A percentile compares a stretch with the other conserved stretches of the same genome.
phyloP scores from a whole-genome alignment of 169 alveolate species.

The Babesia ovata region DNA sequence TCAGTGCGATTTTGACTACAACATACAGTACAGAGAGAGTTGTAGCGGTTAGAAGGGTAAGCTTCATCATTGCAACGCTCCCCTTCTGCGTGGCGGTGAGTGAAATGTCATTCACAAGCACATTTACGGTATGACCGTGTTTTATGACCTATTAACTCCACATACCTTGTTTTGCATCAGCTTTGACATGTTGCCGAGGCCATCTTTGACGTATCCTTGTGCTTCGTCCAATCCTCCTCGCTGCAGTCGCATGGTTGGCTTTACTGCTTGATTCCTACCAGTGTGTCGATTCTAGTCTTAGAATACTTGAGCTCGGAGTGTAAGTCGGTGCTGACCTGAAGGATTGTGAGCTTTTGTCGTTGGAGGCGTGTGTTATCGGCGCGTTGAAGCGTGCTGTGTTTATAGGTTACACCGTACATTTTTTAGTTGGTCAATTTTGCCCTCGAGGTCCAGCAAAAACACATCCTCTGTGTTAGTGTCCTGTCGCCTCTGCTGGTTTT shows the following conservation, averaged over 20 bases:
- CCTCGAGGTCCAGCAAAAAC: constrained; percentile 60
- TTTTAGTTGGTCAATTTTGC: constrained; percentile 57
- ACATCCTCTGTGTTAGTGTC: constrained; percentile 44
- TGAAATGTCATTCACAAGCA: background rate
- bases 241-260: constrained; percentile 3
- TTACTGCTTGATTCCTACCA: constrained; percentile 23
- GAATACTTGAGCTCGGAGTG: constrained; percentile 60
- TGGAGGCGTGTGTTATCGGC: background rate
- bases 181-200: constrained; percentile 54
- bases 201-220: constrained; percentile 33
- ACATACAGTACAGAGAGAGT: constrained; percentile 16
- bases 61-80: constrained; percentile 20
- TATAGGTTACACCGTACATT: constrained; percentile 12
- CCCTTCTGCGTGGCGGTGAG: constrained; percentile 12
- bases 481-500: constrained; percentile 25
- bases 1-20: constrained; percentile 17
- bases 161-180: constrained; percentile 45
- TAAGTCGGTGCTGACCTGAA: constrained; percentile 62
- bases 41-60: constrained; percentile 16
- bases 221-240: constrained; percentile 65
- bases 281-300: constrained; percentile 20
- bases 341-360: background rate
- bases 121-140: background rate
- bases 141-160: background rate
- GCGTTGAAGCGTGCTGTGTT: background rate